A percentile compares a stretch with the other conserved stretches of the same genome.
phyloP scores from a whole-genome alignment of 305 asterid species.

The Rubia occidens region DNA sequence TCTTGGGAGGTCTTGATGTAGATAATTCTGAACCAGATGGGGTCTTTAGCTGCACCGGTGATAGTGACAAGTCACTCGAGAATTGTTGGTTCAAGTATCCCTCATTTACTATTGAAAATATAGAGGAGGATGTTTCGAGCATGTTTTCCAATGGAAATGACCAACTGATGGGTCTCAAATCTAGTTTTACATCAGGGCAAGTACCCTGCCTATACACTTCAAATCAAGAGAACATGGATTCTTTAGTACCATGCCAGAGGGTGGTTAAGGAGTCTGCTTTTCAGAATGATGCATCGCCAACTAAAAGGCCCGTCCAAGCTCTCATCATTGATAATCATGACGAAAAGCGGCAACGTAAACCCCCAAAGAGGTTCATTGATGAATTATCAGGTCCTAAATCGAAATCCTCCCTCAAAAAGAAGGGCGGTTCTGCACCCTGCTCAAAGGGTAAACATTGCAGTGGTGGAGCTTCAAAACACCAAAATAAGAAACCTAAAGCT shows the following conservation, averaged over 20 bases:
- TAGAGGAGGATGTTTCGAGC: slow-evolving; percentile 48
- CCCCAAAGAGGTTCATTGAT: slow-evolving; percentile 76
- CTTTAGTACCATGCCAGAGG: slow-evolving; percentile 21
- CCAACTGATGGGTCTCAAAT: slow-evolving; percentile 26
- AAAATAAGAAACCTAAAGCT: slow-evolving; percentile 30
- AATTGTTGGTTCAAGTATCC: slow-evolving; percentile 35
- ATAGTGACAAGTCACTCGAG: slow-evolving; percentile 27
- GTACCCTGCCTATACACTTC: slow-evolving; percentile 24
- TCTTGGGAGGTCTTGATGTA: slow-evolving; percentile 31
- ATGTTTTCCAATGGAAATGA: slow-evolving; percentile 39
- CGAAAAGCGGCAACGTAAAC: slow-evolving; percentile 68
- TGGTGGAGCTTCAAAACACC: slow-evolving; percentile 40
- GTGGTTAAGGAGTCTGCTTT: slow-evolving; percentile 20
- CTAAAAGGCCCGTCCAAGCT: slow-evolving; percentile 20
- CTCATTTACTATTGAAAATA: slow-evolving; percentile 31
- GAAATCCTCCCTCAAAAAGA: slow-evolving; percentile 31
- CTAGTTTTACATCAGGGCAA: slow-evolving; percentile 26
- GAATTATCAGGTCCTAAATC: slow-evolving; percentile 47
- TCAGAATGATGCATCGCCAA: slow-evolving; percentile 24
- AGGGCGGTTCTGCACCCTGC: slow-evolving; percentile 30
- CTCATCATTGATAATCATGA: slow-evolving; percentile 24
- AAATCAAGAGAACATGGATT: slow-evolving; percentile 27
- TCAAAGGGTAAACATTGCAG: slow-evolving; percentile 32
- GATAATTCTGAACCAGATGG: slow-evolving; percentile 30
- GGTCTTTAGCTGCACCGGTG: slow-evolving; percentile 27